These are phyloP conservation scores for Metschnikowia gruessii DNA, from an alignment of 805 yeast species.

Conservation along the genomic window DNA sequence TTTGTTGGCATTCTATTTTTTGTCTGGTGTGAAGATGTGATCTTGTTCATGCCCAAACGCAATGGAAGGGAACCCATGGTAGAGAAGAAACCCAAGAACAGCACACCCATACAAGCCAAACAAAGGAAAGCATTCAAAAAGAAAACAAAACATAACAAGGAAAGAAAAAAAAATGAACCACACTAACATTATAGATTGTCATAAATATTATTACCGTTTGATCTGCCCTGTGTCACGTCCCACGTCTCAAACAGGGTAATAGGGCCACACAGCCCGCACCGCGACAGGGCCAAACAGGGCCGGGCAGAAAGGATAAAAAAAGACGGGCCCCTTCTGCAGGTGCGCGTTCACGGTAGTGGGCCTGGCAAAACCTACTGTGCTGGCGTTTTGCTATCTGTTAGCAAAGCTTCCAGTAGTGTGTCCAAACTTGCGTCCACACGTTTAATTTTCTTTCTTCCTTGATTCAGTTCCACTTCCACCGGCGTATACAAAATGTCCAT, in stretches of 20 bases:
- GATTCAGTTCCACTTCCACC: too few species aligned
- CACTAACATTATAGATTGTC: too few species aligned
- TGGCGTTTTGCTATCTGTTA: neutral
- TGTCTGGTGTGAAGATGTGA: too few species aligned
- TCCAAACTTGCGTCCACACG: neutral
- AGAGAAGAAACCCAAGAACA: too few species aligned
- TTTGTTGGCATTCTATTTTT: too few species aligned
- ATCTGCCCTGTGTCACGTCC: too few species aligned
- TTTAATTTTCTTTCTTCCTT: neutral
- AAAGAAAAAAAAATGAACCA: neutral
- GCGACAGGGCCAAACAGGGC: neutral
- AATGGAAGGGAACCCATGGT: too few species aligned
- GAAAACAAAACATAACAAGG: neutral
- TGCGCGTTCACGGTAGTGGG: slow-evolving; percentile 1
- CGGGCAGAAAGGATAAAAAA: neutral
- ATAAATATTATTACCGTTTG: too few species aligned
- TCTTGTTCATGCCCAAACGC: too few species aligned
- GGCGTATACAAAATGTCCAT: slow-evolving; percentile 19
- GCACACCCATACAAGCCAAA: neutral
- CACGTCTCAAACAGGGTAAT: too few species aligned
- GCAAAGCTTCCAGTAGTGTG: neutral
- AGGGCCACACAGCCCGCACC: neutral
- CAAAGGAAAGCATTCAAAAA: too few species aligned
- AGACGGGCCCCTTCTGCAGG: slow-evolving; percentile 1
- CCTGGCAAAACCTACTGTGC: neutral